Evolutionary conservation across 768 basidiomycete species (phyloP).

Genomic region (Suillus americanus): DNA sequence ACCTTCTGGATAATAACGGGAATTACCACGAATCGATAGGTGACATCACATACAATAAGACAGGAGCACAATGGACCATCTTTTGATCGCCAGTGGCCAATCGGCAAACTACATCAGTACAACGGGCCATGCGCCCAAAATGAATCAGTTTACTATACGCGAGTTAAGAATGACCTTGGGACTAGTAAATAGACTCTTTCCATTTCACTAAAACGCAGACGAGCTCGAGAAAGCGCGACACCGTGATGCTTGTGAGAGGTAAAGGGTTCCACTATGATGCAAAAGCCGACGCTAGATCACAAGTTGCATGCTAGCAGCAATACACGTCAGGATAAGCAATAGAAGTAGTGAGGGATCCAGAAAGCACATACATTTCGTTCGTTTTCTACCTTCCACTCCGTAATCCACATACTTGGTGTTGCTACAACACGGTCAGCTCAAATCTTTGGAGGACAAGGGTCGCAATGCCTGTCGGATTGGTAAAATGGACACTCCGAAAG

Average conservation of each 20-base stretch:
- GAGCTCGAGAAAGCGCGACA: neutral
- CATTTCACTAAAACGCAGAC: too few species aligned
- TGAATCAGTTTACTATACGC: neutral
- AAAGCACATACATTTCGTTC: too few species aligned
- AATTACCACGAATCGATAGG: neutral
- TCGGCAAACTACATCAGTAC: neutral
- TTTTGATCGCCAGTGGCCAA: neutral
- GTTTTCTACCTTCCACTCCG: neutral
- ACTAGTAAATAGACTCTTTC: neutral
- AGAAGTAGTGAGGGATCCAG: too few species aligned
- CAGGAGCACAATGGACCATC: conserved; percentile 22
- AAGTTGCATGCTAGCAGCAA: neutral
- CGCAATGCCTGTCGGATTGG: neutral
- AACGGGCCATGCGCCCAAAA: conserved; percentile 22
- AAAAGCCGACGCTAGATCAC: neutral
- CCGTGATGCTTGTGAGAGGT: neutral
- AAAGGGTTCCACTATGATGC: neutral
- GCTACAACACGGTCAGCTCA: neutral
- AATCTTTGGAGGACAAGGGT: neutral
- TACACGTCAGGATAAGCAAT: too few species aligned
- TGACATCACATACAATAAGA: conserved; percentile 20
- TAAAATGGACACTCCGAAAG: neutral
- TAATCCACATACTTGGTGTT: neutral
- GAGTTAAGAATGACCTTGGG: conserved; percentile 17
- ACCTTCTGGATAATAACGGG: neutral